Evolutionary conservation across 805 yeast species (phyloP).

Genomic region (Candida caryicola): DNA sequence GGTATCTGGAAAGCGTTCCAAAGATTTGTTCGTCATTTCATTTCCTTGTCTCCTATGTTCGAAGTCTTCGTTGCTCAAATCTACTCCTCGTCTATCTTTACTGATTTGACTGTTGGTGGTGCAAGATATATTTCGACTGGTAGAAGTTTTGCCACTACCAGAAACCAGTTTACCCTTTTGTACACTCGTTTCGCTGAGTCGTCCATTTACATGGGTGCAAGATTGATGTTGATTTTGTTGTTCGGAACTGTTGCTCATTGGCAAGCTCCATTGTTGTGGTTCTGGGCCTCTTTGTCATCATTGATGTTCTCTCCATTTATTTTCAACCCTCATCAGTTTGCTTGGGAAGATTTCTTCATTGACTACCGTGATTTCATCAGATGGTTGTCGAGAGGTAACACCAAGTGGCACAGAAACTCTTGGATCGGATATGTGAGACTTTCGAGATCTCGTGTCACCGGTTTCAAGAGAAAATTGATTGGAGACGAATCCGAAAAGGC

Average conservation of each 20-base stretch:
- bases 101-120: constrained; percentile 78
- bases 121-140: constrained; percentile 86
- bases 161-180: constrained; percentile 71
- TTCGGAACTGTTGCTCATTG: constrained; percentile 77
- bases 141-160: constrained; percentile 80
- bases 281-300: constrained; percentile 91
- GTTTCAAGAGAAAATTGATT: constrained; percentile 74
- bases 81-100: constrained; percentile 66
- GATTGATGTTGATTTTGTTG: constrained; percentile 67
- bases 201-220: constrained; percentile 81
- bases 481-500: constrained; percentile 68
- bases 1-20: constrained; percentile 74
- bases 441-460: constrained; percentile 86
- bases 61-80: constrained; percentile 82
- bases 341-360: constrained; percentile 93
- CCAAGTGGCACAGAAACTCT: constrained; percentile 83
- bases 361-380: constrained; percentile 93
- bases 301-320: constrained; percentile 89
- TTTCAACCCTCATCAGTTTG: constrained; percentile 97
- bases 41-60: constrained; percentile 74
- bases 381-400: constrained; percentile 90
- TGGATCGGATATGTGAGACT: constrained; percentile 83
- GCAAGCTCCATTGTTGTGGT: constrained; percentile 95
- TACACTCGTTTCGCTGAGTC: constrained; percentile 79
- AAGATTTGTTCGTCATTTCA: constrained; percentile 65